Evolutionary conservation across 1,284 basidiomycete species (phyloP), one percentile per base, ranked within the genome.

Genomic region (Sutorius eximius): DNA sequence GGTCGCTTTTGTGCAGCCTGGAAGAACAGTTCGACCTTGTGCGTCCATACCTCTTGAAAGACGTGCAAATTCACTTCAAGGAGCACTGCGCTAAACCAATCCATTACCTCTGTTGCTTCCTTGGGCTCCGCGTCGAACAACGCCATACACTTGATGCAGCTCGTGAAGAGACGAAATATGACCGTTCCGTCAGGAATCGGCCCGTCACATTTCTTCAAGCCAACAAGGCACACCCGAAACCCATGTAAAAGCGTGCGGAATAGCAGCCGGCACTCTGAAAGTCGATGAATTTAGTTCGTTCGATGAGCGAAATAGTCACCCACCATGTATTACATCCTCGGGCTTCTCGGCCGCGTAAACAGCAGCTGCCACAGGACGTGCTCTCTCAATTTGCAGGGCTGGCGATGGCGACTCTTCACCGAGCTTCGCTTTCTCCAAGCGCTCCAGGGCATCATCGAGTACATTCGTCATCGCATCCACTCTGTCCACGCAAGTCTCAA

Each of bases 41-140:
- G 86, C 37, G 89, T 93, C 95, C 91, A 97, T 22, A 97, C 89
- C 71, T 97, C 93, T 67, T 95, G 91, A 71, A 97, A 95, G 57
- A 95, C 87, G 67, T 96, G 91, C 5, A 91, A 79, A 67, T 97
- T 91, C 60, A 94, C 83, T 65, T 95, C 90, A 41, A 85, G 73
- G 37, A 96, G 82, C 51, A 89, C 87, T 36, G 83, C 80, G 5
- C 85, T 87, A 55, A 99, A 86, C 76, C 88, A 86, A 57, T 99
- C 96, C 69, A 95, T 84, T 15, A 89, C 86, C 65, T 97, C 94
- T 56, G 86, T 91, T 56, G 89, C 86, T 60, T 98, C 94, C 50
- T 87, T 84, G 40, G 83, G 81, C 60, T 95, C 91, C 9, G 83
- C 79, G 62, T 98, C 94, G 70, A 92, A 93, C 45, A 96, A 79